These are phyloP conservation scores for Aureobasidium mangrovei DNA, from an alignment of 2,329 filamentous ascomycete genomes.

Conservation along the genomic window DNA sequence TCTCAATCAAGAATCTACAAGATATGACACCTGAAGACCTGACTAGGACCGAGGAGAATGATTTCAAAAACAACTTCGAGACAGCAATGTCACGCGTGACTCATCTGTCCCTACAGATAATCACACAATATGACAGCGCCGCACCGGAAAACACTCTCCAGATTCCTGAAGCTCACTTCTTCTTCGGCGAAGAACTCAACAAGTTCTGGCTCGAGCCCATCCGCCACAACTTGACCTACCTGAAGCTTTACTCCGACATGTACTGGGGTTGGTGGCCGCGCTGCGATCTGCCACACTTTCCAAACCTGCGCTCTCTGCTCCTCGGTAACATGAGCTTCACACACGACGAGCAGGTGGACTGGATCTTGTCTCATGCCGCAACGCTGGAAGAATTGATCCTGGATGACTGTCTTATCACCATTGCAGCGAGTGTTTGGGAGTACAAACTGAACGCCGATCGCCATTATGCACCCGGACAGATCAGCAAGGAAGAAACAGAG, in stretches of 20 bases:
- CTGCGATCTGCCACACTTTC: conserved; percentile 33
- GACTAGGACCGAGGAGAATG: background rate
- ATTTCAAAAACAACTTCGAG: conserved; percentile 15
- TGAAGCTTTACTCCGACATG: conserved; percentile 32
- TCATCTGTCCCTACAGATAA: conserved; percentile 18
- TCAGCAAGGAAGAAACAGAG: background rate
- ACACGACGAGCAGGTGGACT: conserved; percentile 40
- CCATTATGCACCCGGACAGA: background rate
- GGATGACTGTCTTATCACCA: conserved; percentile 30
- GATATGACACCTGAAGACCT: conserved; percentile 13
- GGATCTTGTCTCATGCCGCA: conserved; percentile 33
- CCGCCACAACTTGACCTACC: conserved; percentile 22
- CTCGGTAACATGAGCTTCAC: conserved; percentile 36
- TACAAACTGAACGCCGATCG: background rate
- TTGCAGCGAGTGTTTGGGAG: background rate
- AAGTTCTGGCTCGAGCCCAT: conserved; percentile 21
- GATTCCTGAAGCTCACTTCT: conserved; percentile 11
- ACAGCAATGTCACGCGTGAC: conserved; percentile 17
- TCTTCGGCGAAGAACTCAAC: conserved; percentile 19
- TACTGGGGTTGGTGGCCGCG: conserved; percentile 35
- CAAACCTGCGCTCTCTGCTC: conserved; percentile 31
- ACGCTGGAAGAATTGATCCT: conserved; percentile 36
- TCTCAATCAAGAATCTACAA: conserved; percentile 22
- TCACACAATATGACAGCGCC: conserved; percentile 16
- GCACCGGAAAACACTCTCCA: conserved; percentile 17